Conservation (phyloP, 192 early-diverging fungal genomes). For the Gonapodya prolifera region DNA sequence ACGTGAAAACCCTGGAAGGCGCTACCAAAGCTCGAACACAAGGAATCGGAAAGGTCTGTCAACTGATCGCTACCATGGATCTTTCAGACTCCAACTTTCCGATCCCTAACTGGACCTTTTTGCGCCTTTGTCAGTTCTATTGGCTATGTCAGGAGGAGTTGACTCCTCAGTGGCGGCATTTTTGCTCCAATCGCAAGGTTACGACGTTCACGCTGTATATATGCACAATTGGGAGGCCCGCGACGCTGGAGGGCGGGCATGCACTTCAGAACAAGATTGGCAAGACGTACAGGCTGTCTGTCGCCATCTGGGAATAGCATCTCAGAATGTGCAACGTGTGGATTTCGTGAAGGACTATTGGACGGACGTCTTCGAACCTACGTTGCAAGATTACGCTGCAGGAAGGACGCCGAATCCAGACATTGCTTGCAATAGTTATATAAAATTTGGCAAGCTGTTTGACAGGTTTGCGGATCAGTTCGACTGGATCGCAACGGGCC, state of each 20-base stretch:
- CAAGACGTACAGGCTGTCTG: conserved; percentile 63
- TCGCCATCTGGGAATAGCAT: conserved; percentile 49
- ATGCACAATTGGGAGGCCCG: conserved; percentile 93
- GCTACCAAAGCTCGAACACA: too few species aligned
- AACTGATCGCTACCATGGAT: too few species aligned
- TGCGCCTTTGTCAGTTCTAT: conserved; percentile 30
- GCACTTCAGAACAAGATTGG: conserved; percentile 66
- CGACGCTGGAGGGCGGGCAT: conserved; percentile 57
- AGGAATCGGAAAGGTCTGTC: too few species aligned
- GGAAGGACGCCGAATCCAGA: conserved; percentile 90
- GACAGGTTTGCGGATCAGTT: conserved; percentile 39
- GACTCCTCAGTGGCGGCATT: conserved; percentile 80
- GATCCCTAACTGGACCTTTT: neutral
- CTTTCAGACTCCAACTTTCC: too few species aligned
- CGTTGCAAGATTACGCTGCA: conserved; percentile 52
- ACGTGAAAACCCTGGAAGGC: too few species aligned
- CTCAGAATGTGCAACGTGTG: conserved; percentile 25
- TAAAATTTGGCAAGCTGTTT: conserved; percentile 90
- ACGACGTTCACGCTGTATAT: conserved; percentile 62
- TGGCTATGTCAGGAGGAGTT: conserved; percentile 90
- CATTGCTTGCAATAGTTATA: conserved; percentile 72
- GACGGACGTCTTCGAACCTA: conserved; percentile 71
- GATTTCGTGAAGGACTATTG: conserved; percentile 86
- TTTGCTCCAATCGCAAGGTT: conserved; percentile 52
- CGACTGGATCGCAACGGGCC: conserved; percentile 38